These are phyloP conservation scores for Herpetomonas muscarum DNA, from an alignment of 208 protist genomes.

Conservation along the genomic window DNA sequence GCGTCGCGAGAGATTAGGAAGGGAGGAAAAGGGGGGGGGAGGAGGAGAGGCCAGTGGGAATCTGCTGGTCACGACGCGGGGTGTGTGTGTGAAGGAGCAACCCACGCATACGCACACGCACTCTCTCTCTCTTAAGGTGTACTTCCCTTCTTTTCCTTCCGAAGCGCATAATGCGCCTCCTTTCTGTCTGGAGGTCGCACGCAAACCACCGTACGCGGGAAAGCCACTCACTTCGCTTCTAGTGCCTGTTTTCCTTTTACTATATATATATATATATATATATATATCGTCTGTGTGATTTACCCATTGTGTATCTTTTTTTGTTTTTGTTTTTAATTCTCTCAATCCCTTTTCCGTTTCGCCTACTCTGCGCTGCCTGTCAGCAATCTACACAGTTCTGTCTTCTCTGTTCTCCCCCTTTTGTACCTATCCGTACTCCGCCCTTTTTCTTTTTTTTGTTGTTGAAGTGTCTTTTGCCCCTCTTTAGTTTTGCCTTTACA, in stretches of 20 bases:
- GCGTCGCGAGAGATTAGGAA: too few relatives aligned
- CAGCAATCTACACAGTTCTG: not conserved
- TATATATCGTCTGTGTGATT: not conserved
- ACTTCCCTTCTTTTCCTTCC: not conserved
- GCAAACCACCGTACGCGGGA: too few relatives aligned
- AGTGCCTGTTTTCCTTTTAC: conserved; percentile 1
- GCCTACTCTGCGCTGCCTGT: not conserved
- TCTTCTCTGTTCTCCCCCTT: conserved; percentile 6
- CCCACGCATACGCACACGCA: not conserved
- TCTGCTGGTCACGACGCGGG: too few relatives aligned
- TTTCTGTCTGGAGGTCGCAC: too few relatives aligned
- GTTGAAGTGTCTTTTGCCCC: not conserved
- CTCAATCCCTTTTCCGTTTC: conserved; percentile 3
- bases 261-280: not conserved
- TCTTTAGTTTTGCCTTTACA: not conserved
- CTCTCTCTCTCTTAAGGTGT: not conserved
- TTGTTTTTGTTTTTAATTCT: conserved; percentile 6
- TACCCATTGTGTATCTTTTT: not conserved
- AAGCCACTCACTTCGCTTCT: not conserved
- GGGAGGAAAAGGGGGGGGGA: not conserved
- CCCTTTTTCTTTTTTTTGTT: not conserved
- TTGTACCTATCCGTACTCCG: conserved; percentile 1
- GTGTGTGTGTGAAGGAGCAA: not conserved
- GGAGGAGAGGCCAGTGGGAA: too few relatives aligned
- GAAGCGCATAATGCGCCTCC: not conserved